A percentile compares a stretch with the other conserved stretches of the same genome.
phyloP scores from a whole-genome alignment of 192 early-diverging fungal genomes.

The Neocallimastix lanati region DNA sequence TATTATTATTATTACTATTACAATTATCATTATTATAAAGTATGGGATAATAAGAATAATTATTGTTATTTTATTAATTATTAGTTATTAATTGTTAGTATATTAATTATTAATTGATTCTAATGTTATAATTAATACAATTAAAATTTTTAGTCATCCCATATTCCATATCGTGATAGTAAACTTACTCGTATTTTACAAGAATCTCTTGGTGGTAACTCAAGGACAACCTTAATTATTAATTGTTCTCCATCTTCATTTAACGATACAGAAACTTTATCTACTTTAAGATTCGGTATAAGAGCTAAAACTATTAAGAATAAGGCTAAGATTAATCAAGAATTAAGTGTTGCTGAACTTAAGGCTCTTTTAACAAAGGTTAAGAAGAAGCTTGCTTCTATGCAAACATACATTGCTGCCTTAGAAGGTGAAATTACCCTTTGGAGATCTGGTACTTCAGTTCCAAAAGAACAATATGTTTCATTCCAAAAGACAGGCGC shows the following conservation, averaged over 20 bases:
- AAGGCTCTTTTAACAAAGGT: constrained; percentile 84
- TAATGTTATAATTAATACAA: no score
- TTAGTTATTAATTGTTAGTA: no score
- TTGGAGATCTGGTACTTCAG: constrained; percentile 68
- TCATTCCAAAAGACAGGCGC: not conserved
- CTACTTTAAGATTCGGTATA: constrained; percentile 91
- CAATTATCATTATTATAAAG: no score
- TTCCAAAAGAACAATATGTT: constrained; percentile 15
- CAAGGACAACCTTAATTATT: constrained; percentile 94
- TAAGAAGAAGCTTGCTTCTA: constrained; percentile 57
- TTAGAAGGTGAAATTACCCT: constrained; percentile 76
- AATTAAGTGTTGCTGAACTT: constrained; percentile 83
- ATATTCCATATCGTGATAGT: constrained; percentile 96
- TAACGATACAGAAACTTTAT: constrained; percentile 88
- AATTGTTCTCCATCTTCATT: constrained; percentile 95
- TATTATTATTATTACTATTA: not conserved
- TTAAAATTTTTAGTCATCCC: constrained; percentile 63
- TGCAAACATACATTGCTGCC: constrained; percentile 63
- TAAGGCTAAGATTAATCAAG: constrained; percentile 98
- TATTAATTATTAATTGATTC: no score
- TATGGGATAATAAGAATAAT: no score
- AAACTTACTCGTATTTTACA: constrained; percentile 98
- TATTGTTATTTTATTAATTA: no score
- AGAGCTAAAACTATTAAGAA: constrained; percentile 99
- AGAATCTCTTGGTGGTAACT: constrained; percentile 99